Percentiles rank a stretch among this genome's conserved stretches.
These are phyloP conservation scores for Ogataea minuta DNA, from an alignment of 805 yeast species.

Conservation along the genomic window DNA sequence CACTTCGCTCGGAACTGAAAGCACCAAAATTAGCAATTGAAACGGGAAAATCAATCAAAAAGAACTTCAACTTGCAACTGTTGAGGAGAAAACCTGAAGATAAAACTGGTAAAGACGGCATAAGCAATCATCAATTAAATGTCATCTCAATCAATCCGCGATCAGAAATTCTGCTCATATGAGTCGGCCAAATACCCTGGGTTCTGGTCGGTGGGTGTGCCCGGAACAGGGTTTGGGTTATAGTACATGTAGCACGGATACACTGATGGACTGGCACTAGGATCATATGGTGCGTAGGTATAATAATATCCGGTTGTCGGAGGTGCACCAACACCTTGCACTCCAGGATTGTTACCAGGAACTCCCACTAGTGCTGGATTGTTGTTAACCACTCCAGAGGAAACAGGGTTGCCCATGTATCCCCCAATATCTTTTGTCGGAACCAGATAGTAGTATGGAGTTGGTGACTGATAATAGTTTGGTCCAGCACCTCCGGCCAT, in stretches of 20 bases:
- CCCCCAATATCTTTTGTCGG: constrained; percentile 29
- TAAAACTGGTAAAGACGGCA: not conserved
- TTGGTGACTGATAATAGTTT: constrained; percentile 21
- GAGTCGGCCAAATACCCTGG: constrained; percentile 17
- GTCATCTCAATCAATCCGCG: not conserved
- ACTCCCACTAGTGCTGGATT: constrained; percentile 16
- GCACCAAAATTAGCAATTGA: constrained; percentile 1
- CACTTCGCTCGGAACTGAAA: not conserved
- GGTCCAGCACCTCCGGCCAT: constrained; percentile 17
- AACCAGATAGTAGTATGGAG: constrained; percentile 31
- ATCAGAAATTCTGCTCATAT: constrained; percentile 17
- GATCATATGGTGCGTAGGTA: constrained; percentile 29
- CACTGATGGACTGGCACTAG: constrained; percentile 24
- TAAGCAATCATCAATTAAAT: constrained; percentile 6
- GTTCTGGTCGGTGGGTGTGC: constrained; percentile 19
- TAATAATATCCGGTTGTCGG: constrained; percentile 28
- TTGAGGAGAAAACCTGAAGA: not conserved
- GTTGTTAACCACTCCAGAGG: constrained; percentile 12
- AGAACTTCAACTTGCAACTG: not conserved
- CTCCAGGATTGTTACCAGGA: constrained; percentile 14
- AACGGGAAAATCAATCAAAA: not conserved
- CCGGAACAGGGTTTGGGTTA: constrained; percentile 27
- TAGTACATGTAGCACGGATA: constrained; percentile 34
- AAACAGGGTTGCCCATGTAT: constrained; percentile 15
- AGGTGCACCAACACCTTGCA: constrained; percentile 20